Percentiles rank a stretch among this genome's conserved stretches.
Conservation (phyloP, 768 basidiomycete species). For the Suillus clintonianus region DNA sequence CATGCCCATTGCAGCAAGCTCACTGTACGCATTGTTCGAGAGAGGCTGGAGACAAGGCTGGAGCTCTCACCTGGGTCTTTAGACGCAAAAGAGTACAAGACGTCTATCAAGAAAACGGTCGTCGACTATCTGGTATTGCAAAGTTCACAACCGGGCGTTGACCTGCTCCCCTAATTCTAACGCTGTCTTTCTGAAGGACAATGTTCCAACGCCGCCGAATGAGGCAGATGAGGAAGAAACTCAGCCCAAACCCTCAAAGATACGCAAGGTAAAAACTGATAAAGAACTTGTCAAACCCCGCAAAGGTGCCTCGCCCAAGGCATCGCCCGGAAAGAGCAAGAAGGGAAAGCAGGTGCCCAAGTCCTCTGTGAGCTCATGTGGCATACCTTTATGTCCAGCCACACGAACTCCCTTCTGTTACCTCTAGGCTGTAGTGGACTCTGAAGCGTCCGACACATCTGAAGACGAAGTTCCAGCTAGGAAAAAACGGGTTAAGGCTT, state of each 20-base stretch:
- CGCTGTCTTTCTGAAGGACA: not conserved
- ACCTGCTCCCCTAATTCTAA: not conserved
- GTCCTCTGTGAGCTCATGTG: not conserved
- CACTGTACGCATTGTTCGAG: constrained; percentile 54
- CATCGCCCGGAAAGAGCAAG: not conserved
- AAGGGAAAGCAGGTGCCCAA: not conserved
- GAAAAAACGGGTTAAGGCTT: not conserved
- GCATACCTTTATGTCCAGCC: not conserved
- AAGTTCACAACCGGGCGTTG: not conserved
- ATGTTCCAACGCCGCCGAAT: not conserved
- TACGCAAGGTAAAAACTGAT: constrained; percentile 5
- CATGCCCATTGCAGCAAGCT: constrained; percentile 20
- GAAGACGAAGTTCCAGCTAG: not conserved
- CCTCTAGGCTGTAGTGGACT: not conserved
- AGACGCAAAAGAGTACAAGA: constrained; percentile 46
- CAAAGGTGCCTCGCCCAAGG: not conserved
- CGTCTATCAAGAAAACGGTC: constrained; percentile 40
- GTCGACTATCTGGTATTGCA: constrained; percentile 15
- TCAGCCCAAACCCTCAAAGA: constrained; percentile 7
- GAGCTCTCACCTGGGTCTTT: constrained; percentile 46
- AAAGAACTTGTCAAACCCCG: not conserved
- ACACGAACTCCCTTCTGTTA: not conserved
- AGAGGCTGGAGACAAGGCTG: constrained; percentile 49
- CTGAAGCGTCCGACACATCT: not conserved
- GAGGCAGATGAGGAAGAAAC: not conserved